Evolutionary conservation across 139 green algal genomes (phyloP), one percentile per base, ranked within the genome.

Genomic region (Micromonas commoda): DNA sequence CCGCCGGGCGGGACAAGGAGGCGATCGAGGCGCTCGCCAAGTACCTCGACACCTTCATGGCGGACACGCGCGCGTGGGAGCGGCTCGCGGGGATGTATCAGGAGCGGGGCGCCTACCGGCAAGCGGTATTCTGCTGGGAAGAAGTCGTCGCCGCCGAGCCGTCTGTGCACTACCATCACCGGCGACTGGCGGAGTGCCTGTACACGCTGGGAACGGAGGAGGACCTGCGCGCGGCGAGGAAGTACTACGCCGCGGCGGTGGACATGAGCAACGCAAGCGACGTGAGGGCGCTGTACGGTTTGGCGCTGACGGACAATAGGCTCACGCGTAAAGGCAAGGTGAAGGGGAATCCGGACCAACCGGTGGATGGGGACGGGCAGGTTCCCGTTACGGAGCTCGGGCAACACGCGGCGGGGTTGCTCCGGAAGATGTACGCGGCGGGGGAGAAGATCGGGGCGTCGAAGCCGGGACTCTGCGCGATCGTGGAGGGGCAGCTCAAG

Each of bases 61-160:
- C 45, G 16, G 77, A 81, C 13, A 66, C n/a, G 31, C 66, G 77
- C 21, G 77, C 77, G 63, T 81, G 77, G 77, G 37, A 69, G 23
- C 19, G 38, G 66, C 66, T 77, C 29, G 77, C 38, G 52, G 33
- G 65, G 19, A n/a, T 81, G 4, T 81, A 81, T 51, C 39, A 64
- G 2, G 53, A 34, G 63, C 6, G 20, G 0, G 13, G n/a, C 3
- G 28, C 23, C 35, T 57, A 76, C 35, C 45, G 77, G 21, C 35
- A 79, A n/a, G 65, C 66, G 34, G 28, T 63, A 0, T 81, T 81
- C 70, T 81, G 77, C 6, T 79, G 51, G 35, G 77, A 81, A 60
- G 77, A 81, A 33, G 26, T 53, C 37, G 21, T 81, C 19, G 34
- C n/a, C 32, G 53, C 69, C 2, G 24, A 28, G 66, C 77, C 77